Evolutionary conservation across 1,284 basidiomycete genomes (phyloP).

Genomic region (Cryptococcus jaspeensis): DNA sequence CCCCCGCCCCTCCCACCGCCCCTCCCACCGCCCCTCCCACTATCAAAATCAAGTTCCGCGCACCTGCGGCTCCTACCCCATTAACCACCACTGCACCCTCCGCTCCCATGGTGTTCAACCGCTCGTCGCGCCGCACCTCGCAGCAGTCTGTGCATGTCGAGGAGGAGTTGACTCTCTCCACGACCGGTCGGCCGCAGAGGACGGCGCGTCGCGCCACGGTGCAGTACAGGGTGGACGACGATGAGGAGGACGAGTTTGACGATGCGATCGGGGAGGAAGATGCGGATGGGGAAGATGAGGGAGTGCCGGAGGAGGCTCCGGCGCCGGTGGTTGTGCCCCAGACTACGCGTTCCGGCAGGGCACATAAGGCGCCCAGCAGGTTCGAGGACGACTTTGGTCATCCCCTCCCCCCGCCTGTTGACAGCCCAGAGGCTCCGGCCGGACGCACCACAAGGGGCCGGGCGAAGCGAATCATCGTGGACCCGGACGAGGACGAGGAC

Average conservation of each 20-base stretch:
- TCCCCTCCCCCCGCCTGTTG: not conserved
- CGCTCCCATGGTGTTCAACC: slow-evolving; percentile 5
- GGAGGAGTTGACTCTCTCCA: slow-evolving; percentile 1
- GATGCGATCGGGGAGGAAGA: slow-evolving; percentile 39
- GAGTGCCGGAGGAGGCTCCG: not conserved
- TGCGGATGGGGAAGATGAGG: slow-evolving; percentile 14
- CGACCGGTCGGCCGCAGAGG: slow-evolving; percentile 13
- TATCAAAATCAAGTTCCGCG: slow-evolving; percentile 25
- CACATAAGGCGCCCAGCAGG: slow-evolving; percentile 55
- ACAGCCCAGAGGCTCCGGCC: not conserved
- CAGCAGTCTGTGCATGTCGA: not conserved
- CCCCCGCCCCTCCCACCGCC: not conserved
- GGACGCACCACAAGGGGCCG: slow-evolving; percentile 22
- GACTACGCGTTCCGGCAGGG: slow-evolving; percentile 16
- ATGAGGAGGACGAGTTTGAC: slow-evolving; percentile 23
- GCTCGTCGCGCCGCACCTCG: not conserved
- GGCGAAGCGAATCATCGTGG: slow-evolving; percentile 30
- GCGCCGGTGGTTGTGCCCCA: not conserved
- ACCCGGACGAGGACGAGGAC: slow-evolving; percentile 41
- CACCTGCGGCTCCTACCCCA: not conserved
- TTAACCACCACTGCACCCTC: not conserved
- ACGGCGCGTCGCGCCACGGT: slow-evolving; percentile 12
- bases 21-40: not conserved
- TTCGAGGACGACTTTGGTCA: slow-evolving; percentile 33
- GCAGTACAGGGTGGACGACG: slow-evolving; percentile 22